These are phyloP conservation scores for Funneliformis caledonium DNA, from an alignment of 371 early-diverging fungal genomes.

Conservation along the genomic window DNA sequence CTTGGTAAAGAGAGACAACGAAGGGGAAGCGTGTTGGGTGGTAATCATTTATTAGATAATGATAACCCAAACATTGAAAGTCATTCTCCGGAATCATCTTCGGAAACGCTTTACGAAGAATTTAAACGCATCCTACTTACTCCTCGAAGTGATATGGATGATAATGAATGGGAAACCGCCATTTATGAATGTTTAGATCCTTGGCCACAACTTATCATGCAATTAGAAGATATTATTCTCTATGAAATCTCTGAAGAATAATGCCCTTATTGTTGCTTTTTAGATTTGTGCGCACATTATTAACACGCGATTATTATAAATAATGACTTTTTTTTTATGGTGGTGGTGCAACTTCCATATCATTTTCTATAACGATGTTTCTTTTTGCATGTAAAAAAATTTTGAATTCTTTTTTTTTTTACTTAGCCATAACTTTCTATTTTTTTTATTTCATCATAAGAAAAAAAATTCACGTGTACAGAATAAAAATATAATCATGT, in stretches of 20 bases:
- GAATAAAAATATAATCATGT: too few relatives aligned
- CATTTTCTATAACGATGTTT: too few relatives aligned
- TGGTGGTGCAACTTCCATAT: too few relatives aligned
- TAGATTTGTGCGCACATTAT: too few relatives aligned
- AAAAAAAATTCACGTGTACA: too few relatives aligned
- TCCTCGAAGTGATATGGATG: constrained; percentile 42
- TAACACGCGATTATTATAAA: too few relatives aligned
- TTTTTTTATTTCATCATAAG: too few relatives aligned
- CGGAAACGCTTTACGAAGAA: constrained; percentile 2
- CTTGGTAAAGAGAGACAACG: constrained; percentile 42
- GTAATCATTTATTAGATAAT: constrained; percentile 18
- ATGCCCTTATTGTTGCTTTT: background rate
- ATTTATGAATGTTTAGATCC: constrained; percentile 47
- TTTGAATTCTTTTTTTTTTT: too few relatives aligned
- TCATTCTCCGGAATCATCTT: background rate
- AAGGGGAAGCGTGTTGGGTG: background rate
- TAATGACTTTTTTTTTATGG: too few relatives aligned
- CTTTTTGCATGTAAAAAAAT: too few relatives aligned
- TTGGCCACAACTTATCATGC: constrained; percentile 48
- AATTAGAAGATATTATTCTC: constrained; percentile 55
- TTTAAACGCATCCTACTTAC: constrained; percentile 44
- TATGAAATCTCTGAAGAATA: constrained; percentile 46
- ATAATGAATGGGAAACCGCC: constrained; percentile 51
- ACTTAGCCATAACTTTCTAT: too few relatives aligned
- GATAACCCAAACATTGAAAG: background rate